Evolutionary conservation across 2,329 filamentous ascomycete species (phyloP), one percentile per base, ranked within the genome.

Genomic region (Calcarisporium arbuscula): DNA sequence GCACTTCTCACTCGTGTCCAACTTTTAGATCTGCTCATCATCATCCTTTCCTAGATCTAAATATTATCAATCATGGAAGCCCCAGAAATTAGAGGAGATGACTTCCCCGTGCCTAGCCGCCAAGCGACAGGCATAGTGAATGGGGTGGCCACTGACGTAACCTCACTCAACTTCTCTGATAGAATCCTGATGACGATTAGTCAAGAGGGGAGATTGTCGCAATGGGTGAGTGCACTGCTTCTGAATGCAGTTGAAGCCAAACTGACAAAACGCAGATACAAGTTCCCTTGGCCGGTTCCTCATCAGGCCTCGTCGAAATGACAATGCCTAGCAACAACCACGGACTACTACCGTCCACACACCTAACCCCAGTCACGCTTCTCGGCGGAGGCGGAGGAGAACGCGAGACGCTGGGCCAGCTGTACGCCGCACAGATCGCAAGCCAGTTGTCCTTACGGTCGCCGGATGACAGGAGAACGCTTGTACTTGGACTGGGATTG

Each of bases 181-280:
- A 94, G 87, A 61, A 87, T 98, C 49, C 64, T 98, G 49, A 67
- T 98, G 43, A 95, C 88, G 1, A 73, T 96, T 40, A 85, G 85
- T 1, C 92, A 96, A 62, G 76, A 82, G 41, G 90, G 89, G 6
- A 76, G 82, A 39, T 64, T 96, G 30, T 84, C 85, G 15, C 92
- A 96, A 70, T 98, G 92, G 92, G 88, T 95, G 68, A n/a, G n/a
- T n/a, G n/a, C n/a, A n/a, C n/a, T n/a, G n/a, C n/a, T n/a, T n/a
- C n/a, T n/a, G n/a, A n/a, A n/a, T n/a, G n/a, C n/a, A n/a, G n/a
- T n/a, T n/a, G n/a, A n/a, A n/a, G n/a, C n/a, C 11, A 6, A 14
- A 14, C 19, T 23, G 29, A 27, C 14, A 29, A 17, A 5, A 4
- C 7, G 22, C 27, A 88, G 82, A 73, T 88, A 15, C 84, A 92